Evolutionary conservation across 1,139 yeast genomes (phyloP).

Genomic region (Kodamaea anthophila): DNA sequence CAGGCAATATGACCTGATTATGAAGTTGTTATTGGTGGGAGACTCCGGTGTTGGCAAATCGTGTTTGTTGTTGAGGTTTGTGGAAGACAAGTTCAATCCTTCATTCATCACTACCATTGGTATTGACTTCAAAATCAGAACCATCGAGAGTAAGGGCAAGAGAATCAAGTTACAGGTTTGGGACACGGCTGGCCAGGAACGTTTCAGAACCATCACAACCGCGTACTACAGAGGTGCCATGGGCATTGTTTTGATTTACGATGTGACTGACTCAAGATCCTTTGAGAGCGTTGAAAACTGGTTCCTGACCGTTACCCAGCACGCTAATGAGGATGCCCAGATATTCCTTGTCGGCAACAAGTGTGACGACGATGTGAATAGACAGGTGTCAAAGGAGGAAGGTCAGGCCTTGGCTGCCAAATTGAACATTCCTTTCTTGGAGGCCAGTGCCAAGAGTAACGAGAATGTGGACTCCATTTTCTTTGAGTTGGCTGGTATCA

Average conservation of each 20-base stretch:
- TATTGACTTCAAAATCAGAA: conserved; percentile 94
- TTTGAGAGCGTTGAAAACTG: conserved; percentile 84
- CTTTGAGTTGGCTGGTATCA: conserved; percentile 81
- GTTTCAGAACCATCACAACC: conserved; percentile 96
- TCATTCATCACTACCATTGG: conserved; percentile 96
- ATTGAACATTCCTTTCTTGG: conserved; percentile 84
- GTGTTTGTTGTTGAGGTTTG: conserved; percentile 87
- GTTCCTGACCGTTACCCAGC: conserved; percentile 93
- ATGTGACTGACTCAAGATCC: conserved; percentile 91
- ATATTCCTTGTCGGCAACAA: conserved; percentile 92
- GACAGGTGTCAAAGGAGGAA: conserved; percentile 78
- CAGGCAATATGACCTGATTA: conserved; percentile 87
- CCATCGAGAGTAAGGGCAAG: conserved; percentile 89
- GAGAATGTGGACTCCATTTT: conserved; percentile 89
- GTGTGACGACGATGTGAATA: conserved; percentile 75
- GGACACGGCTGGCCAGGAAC: conserved; percentile 99
- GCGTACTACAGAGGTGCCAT: conserved; percentile 98
- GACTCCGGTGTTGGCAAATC: conserved; percentile 97
- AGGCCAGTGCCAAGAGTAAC: conserved; percentile 92
- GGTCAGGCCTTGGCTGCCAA: conserved; percentile 88
- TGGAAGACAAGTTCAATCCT: conserved; percentile 95
- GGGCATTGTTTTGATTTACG: conserved; percentile 95
- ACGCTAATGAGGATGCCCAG: conserved; percentile 94
- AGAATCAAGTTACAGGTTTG: conserved; percentile 92
- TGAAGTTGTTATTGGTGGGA: conserved; percentile 90